phyloP scores from a whole-genome alignment of 352 stramenopile species.

The Phytophthora niederhauseri region DNA sequence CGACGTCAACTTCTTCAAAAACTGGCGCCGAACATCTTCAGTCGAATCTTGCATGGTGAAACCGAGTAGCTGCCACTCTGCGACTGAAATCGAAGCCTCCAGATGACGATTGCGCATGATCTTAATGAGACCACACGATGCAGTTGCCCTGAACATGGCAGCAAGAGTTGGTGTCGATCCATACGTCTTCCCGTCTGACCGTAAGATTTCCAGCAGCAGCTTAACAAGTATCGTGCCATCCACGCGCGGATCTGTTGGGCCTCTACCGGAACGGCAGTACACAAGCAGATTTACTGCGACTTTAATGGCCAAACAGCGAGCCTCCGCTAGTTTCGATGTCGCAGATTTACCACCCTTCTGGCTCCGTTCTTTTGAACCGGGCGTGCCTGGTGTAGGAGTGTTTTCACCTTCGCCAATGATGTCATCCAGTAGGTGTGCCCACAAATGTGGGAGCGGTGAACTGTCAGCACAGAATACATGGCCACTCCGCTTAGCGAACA shows the following conservation, averaged over 20 bases:
- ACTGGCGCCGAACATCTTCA: conserved; percentile 69
- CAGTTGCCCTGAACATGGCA: conserved; percentile 53
- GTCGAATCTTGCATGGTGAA: conserved; percentile 78
- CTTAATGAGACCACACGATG: conserved; percentile 66
- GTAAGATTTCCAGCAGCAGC: conserved; percentile 67
- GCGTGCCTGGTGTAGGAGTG: conserved; percentile 1
- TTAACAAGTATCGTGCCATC: conserved; percentile 49
- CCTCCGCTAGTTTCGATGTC: conserved; percentile 42
- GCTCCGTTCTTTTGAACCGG: conserved; percentile 26
- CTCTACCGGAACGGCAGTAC: conserved; percentile 34
- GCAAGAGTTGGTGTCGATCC: conserved; percentile 42
- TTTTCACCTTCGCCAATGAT: conserved; percentile 33
- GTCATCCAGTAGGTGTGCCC: conserved; percentile 52
- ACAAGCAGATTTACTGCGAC: conserved; percentile 67
- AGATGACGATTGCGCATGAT: conserved; percentile 60
- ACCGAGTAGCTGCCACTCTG: conserved; percentile 82
- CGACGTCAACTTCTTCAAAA: conserved; percentile 78
- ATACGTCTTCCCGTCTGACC: conserved; percentile 60
- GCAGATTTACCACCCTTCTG: conserved; percentile 24
- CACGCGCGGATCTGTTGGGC: conserved; percentile 18
- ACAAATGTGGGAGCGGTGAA: conserved; percentile 42
- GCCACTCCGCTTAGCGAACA: conserved; percentile 66
- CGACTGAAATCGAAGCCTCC: conserved; percentile 53
- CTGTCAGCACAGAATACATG: conserved; percentile 30
- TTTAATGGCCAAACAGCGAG: conserved; percentile 66